A percentile compares a stretch with the other conserved stretches of the same genome.
Evolutionary conservation across 2,329 filamentous ascomycete genomes (phyloP).

Genomic region (Fusarium aywerte): DNA sequence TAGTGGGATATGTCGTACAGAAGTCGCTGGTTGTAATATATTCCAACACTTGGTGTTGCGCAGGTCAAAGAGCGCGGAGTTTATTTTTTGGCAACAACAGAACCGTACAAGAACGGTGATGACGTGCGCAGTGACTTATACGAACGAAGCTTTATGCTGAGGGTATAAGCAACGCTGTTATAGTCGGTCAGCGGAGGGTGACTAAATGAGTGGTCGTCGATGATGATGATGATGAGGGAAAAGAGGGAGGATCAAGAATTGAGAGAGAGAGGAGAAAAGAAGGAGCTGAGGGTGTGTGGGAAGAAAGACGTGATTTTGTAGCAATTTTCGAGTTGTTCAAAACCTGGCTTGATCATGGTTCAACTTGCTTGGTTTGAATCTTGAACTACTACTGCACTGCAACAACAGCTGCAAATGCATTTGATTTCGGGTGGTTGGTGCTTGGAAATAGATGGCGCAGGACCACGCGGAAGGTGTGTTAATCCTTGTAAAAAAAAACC

Average conservation of each 20-base stretch:
- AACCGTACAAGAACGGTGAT: background rate
- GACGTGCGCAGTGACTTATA: conserved; percentile 22
- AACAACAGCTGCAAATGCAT: background rate
- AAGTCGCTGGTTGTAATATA: background rate
- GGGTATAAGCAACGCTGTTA: background rate
- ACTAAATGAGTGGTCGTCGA: conserved; percentile 3
- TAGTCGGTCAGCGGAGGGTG: background rate
- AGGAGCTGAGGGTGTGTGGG: conserved; percentile 25
- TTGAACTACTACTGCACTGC: conserved; percentile 3
- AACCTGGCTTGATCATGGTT: too few relatives aligned
- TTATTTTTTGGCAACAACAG: background rate
- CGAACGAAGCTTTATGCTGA: background rate
- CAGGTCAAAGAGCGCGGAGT: background rate
- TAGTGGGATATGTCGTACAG: background rate
- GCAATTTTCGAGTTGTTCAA: conserved; percentile 9
- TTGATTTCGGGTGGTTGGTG: conserved; percentile 33
- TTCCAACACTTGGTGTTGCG: conserved; percentile 4
- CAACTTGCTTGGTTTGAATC: background rate
- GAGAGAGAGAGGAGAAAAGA: background rate
- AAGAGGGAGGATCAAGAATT: conserved; percentile 10
- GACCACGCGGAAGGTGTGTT: conserved; percentile 28
- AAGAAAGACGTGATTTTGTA: conserved; percentile 31
- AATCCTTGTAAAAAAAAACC: conserved; percentile 25
- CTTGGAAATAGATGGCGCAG: conserved; percentile 39
- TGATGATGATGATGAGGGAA: conserved; percentile 7